phyloP scores from a whole-genome alignment of 2,329 filamentous ascomycete species.

The Alternaria angustiovoidea region DNA sequence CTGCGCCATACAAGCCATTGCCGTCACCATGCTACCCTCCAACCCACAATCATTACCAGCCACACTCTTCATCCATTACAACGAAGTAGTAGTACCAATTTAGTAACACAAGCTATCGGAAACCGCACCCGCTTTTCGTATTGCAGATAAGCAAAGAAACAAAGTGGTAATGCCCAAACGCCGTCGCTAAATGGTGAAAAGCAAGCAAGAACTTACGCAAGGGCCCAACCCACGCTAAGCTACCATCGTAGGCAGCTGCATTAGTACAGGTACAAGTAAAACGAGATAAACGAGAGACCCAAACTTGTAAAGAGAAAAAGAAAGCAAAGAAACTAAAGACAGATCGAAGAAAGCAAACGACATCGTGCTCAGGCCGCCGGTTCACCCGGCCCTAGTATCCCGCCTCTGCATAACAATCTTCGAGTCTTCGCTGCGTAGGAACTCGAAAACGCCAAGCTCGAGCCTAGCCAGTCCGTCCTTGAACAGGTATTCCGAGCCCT shows the following conservation, averaged over 20 bases:
- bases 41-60: background rate
- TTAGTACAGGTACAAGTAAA: constrained; percentile 5
- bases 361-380: background rate
- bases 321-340: background rate
- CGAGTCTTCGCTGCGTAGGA: constrained; percentile 40
- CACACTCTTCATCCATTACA: constrained; percentile 10
- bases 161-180: constrained; percentile 21
- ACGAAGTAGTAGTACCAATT: constrained; percentile 5
- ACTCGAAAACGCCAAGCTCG: constrained; percentile 43
- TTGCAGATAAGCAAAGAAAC: background rate
- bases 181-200: constrained; percentile 34
- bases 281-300: background rate
- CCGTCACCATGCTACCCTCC: background rate
- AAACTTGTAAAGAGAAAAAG: background rate
- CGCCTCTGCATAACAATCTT: constrained; percentile 44
- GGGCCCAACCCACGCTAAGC: constrained; percentile 2
- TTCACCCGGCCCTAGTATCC: constrained; percentile 18
- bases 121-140: background rate
- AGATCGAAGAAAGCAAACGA: background rate
- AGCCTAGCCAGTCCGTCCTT: constrained; percentile 43
- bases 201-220: background rate
- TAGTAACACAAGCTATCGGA: constrained; percentile 13
- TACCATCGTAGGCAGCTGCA: constrained; percentile 13
- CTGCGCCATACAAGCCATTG: too few species aligned
- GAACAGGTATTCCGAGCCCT: constrained; percentile 45